Evolutionary conservation across 2,329 filamentous ascomycete species (phyloP), one percentile per base, ranked within the genome.

Genomic region (Neofusicoccum cordaticola): DNA sequence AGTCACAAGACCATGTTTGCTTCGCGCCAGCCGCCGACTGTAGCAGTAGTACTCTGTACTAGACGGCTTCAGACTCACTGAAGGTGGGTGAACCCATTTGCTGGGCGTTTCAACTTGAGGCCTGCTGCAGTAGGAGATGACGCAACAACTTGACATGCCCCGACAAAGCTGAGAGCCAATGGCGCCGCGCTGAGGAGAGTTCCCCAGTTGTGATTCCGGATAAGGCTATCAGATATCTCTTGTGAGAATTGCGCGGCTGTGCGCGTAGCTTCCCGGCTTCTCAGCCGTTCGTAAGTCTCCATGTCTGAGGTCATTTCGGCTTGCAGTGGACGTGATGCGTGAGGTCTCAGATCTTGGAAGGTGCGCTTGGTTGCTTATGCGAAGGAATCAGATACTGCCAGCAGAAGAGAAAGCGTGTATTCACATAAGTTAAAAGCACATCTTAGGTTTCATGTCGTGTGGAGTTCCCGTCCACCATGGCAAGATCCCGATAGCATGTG

Each of bases 231-330:
- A 13, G 47, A 44, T 31, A 63, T 53, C 9, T 56, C 62, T 13
- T 53, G 62, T 19, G 48, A 53, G 12, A 56, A 63, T 8, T 52
- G 47, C 8, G 35, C 35, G 2, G 27, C 62, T 76, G 78, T 79
- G 19, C 57, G 66, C 63, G 35, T 52, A 57, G 50, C 44, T 12
- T 56, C 51, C 19, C 39, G 45, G 2, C 45, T 61, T 13, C 51
- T 34, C 39, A 66, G 37, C 35, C 57, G 15, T 48, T 47, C 47
- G 44, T 63, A 63, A 17, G n/a, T 45, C 50, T 63, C 65, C 2
- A 56, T 1, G 31, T 62, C 53, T 4, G 53, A 45, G 9, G 39
- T 17, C 53, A 58, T 58, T 42, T 9, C 17, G 39, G 15, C 15
- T 44, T 5, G 12, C 35, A 7, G 51, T 19, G 35, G 11, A 13